A percentile compares a stretch with the other conserved stretches of the same genome.
Conservation (phyloP, 2,329 filamentous ascomycete genomes). For the Calonectria montana region DNA sequence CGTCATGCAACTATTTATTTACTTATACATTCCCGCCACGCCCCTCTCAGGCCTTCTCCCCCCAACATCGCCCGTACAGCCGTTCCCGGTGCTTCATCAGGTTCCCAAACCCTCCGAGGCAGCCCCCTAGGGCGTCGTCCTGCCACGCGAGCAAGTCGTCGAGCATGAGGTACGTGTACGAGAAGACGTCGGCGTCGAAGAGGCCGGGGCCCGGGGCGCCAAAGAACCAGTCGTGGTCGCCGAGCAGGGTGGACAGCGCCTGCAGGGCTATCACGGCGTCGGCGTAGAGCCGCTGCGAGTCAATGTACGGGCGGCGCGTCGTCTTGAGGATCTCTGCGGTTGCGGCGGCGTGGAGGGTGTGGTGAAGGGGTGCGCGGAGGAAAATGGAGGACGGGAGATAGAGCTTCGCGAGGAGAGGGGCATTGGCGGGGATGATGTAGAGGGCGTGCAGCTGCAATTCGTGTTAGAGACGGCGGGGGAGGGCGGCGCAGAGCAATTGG, state of each 20-base stretch:
- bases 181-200: slow-evolving; percentile 91
- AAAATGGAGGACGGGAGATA: slow-evolving; percentile 77
- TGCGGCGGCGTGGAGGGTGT: slow-evolving; percentile 79
- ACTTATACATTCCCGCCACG: slow-evolving; percentile 8
- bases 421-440: slow-evolving; percentile 80
- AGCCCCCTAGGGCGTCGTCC: slow-evolving; percentile 68
- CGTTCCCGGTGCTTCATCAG: slow-evolving; percentile 63
- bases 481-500: background rate
- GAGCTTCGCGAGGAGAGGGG: slow-evolving; percentile 73
- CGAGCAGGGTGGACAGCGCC: slow-evolving; percentile 58
- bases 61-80: slow-evolving; percentile 50
- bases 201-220: slow-evolving; percentile 67
- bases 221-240: slow-evolving; percentile 61
- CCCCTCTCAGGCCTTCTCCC: slow-evolving; percentile 11
- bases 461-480: background rate
- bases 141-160: slow-evolving; percentile 73
- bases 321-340: slow-evolving; percentile 78
- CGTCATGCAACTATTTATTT: slow-evolving; percentile 5
- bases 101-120: slow-evolving; percentile 67
- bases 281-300: slow-evolving; percentile 52
- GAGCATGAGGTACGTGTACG: slow-evolving; percentile 86
- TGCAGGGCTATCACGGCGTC: slow-evolving; percentile 59
- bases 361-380: slow-evolving; percentile 71
- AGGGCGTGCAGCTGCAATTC: slow-evolving; percentile 76
- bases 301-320: slow-evolving; percentile 53